Evolutionary conservation across 139 green algal genomes (phyloP), one percentile per base, ranked within the genome.

Genomic region (Micractinium sp.): DNA sequence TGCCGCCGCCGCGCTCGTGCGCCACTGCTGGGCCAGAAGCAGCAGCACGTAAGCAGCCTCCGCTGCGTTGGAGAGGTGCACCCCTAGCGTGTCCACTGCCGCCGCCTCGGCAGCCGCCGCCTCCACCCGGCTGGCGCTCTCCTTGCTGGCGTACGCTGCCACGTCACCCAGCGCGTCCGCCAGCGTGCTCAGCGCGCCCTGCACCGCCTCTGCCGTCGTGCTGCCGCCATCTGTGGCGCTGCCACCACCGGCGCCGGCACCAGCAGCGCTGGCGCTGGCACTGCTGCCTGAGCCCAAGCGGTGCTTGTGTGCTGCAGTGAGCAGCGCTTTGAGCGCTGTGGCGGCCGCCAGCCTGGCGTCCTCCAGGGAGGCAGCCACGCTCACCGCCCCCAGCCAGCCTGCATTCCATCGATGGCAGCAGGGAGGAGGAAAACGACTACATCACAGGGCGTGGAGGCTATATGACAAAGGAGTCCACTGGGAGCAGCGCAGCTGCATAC

Each of bases 321-420:
- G 71, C 79, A 92, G 86, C 69, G 84, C 73, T 81, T 87, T 88
- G 31, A 92, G 61, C 27, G 84, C 89, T 73, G 82, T 86, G 74
- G 33, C n/a, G 20, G 90, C 87, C n/a, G 35, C 82, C 75, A 86
- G 81, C 41, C 88, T 67, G 38, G 85, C 90, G 27, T 93, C 90
- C 76, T 92, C 90, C 47, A 92, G 73, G 23, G 88, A 92, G 19
- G 63, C 82, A 7, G 78, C 81, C 81, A 92, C 66, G 53, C 90
- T 92, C 18, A 67, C 76, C 1, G 88, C 90, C 63, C 63, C 75
- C 60, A 92, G 74, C 77, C 77, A 90, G 78, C 13, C 76, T 84
- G 78, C 74, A 47, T 9, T 56, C 47, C 47, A 56, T 5, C 47
- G 47, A 9, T 56, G 47, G 47, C 47, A 12, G 22, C 63, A 25